Conservation (phyloP, 192 early-diverging fungal genomes). For the Oehlia diaphana region DNA sequence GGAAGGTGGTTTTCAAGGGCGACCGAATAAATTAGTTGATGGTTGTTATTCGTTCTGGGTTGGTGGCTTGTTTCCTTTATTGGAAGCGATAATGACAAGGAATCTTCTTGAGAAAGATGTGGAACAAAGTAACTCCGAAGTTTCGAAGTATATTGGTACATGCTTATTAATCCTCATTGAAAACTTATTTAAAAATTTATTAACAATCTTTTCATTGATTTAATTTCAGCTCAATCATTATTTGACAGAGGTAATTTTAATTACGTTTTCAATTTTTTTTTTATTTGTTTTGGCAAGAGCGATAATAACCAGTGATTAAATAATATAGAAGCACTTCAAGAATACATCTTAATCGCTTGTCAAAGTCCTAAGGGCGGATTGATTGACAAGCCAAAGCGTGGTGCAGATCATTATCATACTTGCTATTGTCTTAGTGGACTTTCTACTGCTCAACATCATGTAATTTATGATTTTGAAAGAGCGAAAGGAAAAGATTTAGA, state of each 20-base stretch:
- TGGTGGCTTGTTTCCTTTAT: slow-evolving; percentile 75
- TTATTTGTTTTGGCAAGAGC: too few relatives aligned
- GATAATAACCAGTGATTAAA: neutral
- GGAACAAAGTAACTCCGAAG: neutral
- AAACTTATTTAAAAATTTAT: neutral
- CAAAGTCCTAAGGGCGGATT: slow-evolving; percentile 80
- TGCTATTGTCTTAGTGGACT: slow-evolving; percentile 90
- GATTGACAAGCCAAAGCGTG: slow-evolving; percentile 87
- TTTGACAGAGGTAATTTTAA: slow-evolving; percentile 13
- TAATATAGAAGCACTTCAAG: slow-evolving; percentile 69
- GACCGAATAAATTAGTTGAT: slow-evolving; percentile 97
- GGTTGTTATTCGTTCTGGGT: slow-evolving; percentile 99
- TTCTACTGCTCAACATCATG: slow-evolving; percentile 78
- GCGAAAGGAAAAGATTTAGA: slow-evolving; percentile 25
- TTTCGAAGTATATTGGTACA: neutral
- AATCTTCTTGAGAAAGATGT: slow-evolving; percentile 24
- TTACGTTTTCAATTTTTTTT: too few relatives aligned
- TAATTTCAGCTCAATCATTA: slow-evolving; percentile 20
- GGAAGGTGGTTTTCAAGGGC: slow-evolving; percentile 95
- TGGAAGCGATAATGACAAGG: slow-evolving; percentile 49
- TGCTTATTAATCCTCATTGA: neutral
- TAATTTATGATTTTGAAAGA: slow-evolving; percentile 40
- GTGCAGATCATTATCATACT: slow-evolving; percentile 90
- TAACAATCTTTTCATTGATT: slow-evolving; percentile 29
- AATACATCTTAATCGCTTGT: slow-evolving; percentile 87